A percentile compares a stretch with the other conserved stretches of the same genome.
Conservation (phyloP, 2,329 filamentous ascomycete genomes). For the Paracoccidioides brasiliensis region DNA sequence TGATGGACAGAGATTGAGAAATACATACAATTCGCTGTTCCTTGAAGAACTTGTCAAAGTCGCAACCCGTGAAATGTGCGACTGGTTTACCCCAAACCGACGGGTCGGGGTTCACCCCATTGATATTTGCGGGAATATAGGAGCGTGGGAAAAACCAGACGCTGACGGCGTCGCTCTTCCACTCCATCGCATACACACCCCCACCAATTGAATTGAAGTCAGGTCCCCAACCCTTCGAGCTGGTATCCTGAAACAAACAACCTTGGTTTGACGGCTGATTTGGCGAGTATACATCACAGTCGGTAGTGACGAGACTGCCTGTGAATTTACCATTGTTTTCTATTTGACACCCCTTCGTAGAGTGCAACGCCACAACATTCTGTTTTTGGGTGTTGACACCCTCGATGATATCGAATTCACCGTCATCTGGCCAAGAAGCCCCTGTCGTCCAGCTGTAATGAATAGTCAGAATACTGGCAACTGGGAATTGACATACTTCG, state of each 20-base stretch:
- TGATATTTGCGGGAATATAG: slow-evolving; percentile 51
- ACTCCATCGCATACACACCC: slow-evolving; percentile 63
- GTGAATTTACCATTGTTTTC: slow-evolving; percentile 35
- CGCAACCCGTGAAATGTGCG: slow-evolving; percentile 59
- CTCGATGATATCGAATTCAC: slow-evolving; percentile 73
- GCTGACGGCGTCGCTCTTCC: slow-evolving; percentile 57
- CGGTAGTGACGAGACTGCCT: slow-evolving; percentile 34
- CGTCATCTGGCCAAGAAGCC: slow-evolving; percentile 53
- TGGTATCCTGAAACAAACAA: slow-evolving; percentile 43
- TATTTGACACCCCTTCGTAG: slow-evolving; percentile 47
- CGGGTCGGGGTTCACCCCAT: slow-evolving; percentile 48
- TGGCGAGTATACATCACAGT: slow-evolving; percentile 44
- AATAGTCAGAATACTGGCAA: slow-evolving; percentile 7
- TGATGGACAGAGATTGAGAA: neutral
- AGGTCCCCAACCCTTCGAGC: slow-evolving; percentile 46
- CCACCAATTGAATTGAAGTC: slow-evolving; percentile 59
- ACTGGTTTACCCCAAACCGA: slow-evolving; percentile 54
- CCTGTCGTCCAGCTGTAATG: slow-evolving; percentile 43
- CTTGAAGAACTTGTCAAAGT: slow-evolving; percentile 57
- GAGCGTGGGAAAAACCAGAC: slow-evolving; percentile 74
- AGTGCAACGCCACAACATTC: slow-evolving; percentile 57
- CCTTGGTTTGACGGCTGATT: slow-evolving; percentile 39
- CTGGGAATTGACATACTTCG: neutral
- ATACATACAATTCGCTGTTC: slow-evolving; percentile 52
- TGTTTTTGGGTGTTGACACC: slow-evolving; percentile 52